phyloP scores from a whole-genome alignment of 768 basidiomycete species.

The Lentinula sp. region DNA sequence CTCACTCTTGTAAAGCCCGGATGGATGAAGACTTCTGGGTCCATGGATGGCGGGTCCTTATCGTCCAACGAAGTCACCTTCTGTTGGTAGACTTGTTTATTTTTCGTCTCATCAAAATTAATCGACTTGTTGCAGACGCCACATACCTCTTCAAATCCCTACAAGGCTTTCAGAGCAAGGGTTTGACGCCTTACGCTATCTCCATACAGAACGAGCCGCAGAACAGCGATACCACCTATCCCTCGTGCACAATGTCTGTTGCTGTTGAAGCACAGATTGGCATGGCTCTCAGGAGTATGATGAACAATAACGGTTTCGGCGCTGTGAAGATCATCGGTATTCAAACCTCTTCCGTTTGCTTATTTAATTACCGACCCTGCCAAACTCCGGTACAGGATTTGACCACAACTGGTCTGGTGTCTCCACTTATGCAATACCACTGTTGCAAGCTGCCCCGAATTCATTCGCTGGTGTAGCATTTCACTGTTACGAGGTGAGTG shows the following conservation, averaged over 20 bases:
- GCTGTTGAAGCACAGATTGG: constrained; percentile 56
- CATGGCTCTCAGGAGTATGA: constrained; percentile 43
- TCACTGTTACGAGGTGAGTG: constrained; percentile 26
- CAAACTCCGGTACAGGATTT: constrained; percentile 15
- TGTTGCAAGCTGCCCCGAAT: constrained; percentile 51
- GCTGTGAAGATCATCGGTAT: constrained; percentile 57
- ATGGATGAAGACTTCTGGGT: constrained; percentile 71
- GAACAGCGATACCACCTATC: constrained; percentile 63
- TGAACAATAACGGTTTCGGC: constrained; percentile 58
- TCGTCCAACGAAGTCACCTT: constrained; percentile 37
- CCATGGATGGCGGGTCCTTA: constrained; percentile 65
- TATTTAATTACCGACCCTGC: not conserved
- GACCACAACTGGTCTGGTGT: constrained; percentile 77
- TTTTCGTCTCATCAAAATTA: not conserved
- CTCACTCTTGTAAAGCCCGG: constrained; percentile 41
- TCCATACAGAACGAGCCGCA: constrained; percentile 56
- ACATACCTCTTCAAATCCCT: constrained; percentile 68
- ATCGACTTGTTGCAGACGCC: constrained; percentile 39
- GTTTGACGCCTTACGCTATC: constrained; percentile 58
- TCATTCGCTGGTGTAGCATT: constrained; percentile 64
- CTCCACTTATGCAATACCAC: constrained; percentile 53
- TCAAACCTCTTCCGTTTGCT: not conserved
- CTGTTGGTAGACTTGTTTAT: constrained; percentile 32
- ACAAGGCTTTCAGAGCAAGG: constrained; percentile 60
- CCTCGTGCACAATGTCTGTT: constrained; percentile 51